Evolutionary conservation across 2,329 filamentous ascomycete genomes (phyloP).

Genomic region (Ascochyta clinopodiicola): DNA sequence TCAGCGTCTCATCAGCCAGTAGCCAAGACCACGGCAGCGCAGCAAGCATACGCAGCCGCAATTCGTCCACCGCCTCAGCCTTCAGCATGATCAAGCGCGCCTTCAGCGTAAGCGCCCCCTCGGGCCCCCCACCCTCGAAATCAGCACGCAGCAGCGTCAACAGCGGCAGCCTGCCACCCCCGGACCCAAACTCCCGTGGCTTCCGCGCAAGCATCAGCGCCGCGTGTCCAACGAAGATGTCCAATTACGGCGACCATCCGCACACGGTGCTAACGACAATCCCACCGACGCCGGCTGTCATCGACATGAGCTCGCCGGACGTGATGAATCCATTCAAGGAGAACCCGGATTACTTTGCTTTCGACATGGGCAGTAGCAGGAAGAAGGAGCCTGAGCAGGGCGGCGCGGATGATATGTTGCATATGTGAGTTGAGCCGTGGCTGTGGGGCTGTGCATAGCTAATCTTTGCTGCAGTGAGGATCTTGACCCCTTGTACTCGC

Average conservation of each 20-base stretch:
- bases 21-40: conserved; percentile 21
- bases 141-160: conserved; percentile 19
- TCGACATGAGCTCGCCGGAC: conserved; percentile 21
- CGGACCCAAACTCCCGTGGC: conserved; percentile 41
- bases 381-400: conserved; percentile 19
- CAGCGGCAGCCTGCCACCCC: conserved; percentile 14
- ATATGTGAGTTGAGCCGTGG: conserved; percentile 28
- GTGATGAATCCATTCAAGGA: conserved; percentile 49
- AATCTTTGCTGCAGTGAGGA: conserved; percentile 29
- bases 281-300: conserved; percentile 48
- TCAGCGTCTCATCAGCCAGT: conserved; percentile 38
- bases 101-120: conserved; percentile 29
- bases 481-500: conserved; percentile 39
- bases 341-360: conserved; percentile 39
- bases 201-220: conserved; percentile 40
- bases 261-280: conserved; percentile 48
- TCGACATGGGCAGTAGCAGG: conserved; percentile 28
- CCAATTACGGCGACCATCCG: conserved; percentile 37
- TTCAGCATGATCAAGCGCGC: conserved; percentile 39
- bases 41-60: conserved; percentile 26
- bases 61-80: conserved; percentile 36
- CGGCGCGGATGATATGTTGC: conserved; percentile 30
- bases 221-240: conserved; percentile 50
- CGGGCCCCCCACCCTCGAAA: conserved; percentile 30
- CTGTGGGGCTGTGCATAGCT: neutral